These are phyloP conservation scores for Boletus rufocinnamomeus DNA, from an alignment of 768 basidiomycete species.

Conservation along the genomic window DNA sequence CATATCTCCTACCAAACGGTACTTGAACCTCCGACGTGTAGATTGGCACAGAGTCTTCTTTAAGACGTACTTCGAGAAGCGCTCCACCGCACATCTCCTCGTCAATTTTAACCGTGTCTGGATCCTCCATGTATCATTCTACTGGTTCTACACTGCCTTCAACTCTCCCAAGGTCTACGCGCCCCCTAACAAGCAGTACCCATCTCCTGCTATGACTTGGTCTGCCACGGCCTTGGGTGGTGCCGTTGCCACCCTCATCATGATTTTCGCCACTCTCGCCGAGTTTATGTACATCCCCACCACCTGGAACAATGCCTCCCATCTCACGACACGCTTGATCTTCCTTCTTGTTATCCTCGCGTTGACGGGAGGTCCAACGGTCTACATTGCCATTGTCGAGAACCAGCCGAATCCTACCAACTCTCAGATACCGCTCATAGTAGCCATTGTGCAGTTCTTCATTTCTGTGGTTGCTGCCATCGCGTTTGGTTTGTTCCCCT, in stretches of 20 bases:
- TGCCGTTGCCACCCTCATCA: conserved; percentile 89
- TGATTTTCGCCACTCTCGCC: conserved; percentile 89
- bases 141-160: conserved; percentile 98
- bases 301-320: conserved; percentile 98
- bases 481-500: conserved; percentile 86
- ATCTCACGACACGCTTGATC: conserved; percentile 89
- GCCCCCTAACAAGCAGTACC: conserved; percentile 59
- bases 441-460: conserved; percentile 93
- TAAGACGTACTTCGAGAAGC: conserved; percentile 98
- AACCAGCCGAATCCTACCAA: conserved; percentile 49
- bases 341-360: conserved; percentile 92
- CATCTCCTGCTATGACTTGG: conserved; percentile 91
- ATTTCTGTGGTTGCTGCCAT: conserved; percentile 83
- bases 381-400: conserved; percentile 90
- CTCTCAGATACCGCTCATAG: conserved; percentile 79
- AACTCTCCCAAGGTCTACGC: conserved; percentile 93
- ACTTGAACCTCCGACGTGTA: conserved; percentile 86
- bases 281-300: conserved; percentile 98
- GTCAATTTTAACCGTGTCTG: conserved; percentile 99
- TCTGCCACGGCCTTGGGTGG: conserved; percentile 95
- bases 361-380: conserved; percentile 88
- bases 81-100: conserved; percentile 87
- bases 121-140: conserved; percentile 92
- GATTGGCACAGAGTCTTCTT: conserved; percentile 97
- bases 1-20: conserved; percentile 87